Conservation (phyloP, 371 early-diverging fungal species). For the Mortierella sp. region DNA sequence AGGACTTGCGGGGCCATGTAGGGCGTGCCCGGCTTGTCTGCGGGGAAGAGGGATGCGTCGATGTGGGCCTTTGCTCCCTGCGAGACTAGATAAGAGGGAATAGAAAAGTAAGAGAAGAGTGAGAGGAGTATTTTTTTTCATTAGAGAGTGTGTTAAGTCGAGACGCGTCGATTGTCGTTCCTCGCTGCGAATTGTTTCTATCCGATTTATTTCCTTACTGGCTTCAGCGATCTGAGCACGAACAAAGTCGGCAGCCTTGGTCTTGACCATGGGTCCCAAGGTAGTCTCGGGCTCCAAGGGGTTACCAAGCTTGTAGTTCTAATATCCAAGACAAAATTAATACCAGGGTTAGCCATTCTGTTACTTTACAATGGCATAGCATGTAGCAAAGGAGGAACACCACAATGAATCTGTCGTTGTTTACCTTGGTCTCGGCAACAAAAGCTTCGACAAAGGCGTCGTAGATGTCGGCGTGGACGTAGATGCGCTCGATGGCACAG, state of each 20-base stretch:
- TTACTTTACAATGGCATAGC: too few species aligned
- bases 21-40: constrained; percentile 73
- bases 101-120: too few species aligned
- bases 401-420: neutral
- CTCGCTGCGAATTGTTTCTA: too few species aligned
- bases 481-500: constrained; percentile 87
- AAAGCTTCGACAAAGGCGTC: constrained; percentile 80
- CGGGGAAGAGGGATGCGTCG: constrained; percentile 70
- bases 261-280: constrained; percentile 85
- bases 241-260: constrained; percentile 77
- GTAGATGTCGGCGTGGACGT: constrained; percentile 84
- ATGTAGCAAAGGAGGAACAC: too few species aligned
- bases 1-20: constrained; percentile 86
- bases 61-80: constrained; percentile 80
- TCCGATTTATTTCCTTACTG: constrained; percentile 45
- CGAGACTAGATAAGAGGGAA: constrained; percentile 53
- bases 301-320: constrained; percentile 74
- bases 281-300: constrained; percentile 76
- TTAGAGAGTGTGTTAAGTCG: too few species aligned
- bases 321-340: neutral
- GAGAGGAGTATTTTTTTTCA: too few species aligned
- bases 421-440: constrained; percentile 73
- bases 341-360: neutral
- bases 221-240: constrained; percentile 81
- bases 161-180: too few species aligned